phyloP scores from a whole-genome alignment of 257 asterid species.

The Jaltomata sinuosa region DNA sequence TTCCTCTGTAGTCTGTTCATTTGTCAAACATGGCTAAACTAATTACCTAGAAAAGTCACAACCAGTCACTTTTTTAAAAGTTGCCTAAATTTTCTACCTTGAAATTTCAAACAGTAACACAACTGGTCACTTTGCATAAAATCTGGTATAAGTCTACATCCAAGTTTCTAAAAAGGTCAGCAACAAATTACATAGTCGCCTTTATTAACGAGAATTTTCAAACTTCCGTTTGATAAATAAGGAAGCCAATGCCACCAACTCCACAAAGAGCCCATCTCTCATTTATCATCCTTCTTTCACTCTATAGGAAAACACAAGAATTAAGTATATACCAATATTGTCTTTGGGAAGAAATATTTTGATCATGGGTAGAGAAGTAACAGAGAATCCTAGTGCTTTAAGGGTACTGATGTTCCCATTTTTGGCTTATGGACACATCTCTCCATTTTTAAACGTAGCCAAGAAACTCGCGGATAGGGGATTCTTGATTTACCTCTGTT shows the following conservation, averaged over 20 bases:
- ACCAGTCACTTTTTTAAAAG: not conserved
- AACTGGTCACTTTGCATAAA: not conserved
- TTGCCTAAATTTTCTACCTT: not conserved
- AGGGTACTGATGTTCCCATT: conserved; percentile 3
- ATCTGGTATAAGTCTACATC: not conserved
- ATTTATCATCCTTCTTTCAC: not conserved
- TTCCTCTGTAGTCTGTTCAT: too few species aligned
- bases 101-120: not conserved
- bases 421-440: conserved; percentile 5
- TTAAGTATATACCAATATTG: not conserved
- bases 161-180: not conserved
- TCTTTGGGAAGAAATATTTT: not conserved
- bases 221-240: not conserved
- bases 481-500: conserved; percentile 28
- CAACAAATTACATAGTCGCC: not conserved
- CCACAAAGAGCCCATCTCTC: not conserved
- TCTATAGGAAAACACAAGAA: not conserved
- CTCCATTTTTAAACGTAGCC: conserved; percentile 22
- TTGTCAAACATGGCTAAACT: not conserved
- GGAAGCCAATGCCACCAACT: not conserved
- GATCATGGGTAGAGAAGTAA: not conserved
- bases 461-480: conserved; percentile 20
- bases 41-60: not conserved
- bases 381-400: not conserved
- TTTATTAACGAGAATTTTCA: too few species aligned